phyloP scores from a whole-genome alignment of 2,329 filamentous ascomycete species.

The Talaromyces sp. region DNA sequence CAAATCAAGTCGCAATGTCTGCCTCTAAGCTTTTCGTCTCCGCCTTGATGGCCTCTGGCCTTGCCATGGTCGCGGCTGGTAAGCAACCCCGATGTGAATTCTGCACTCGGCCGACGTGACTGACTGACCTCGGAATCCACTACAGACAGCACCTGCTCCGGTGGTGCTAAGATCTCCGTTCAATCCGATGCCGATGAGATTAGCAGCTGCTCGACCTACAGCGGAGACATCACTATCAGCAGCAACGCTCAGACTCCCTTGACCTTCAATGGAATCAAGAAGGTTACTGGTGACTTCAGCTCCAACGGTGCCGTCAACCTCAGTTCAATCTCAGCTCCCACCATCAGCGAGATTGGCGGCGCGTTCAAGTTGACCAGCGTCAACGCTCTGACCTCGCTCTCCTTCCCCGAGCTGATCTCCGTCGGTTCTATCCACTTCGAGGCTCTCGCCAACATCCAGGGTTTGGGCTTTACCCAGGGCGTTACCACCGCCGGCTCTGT shows the following conservation, averaged over 20 bases:
- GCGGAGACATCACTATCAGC: constrained; percentile 64
- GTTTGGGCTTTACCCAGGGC: constrained; percentile 57
- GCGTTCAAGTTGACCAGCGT: constrained; percentile 66
- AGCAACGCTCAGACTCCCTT: constrained; percentile 54
- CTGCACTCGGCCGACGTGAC: neutral
- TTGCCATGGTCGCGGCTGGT: constrained; percentile 44
- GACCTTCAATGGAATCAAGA: constrained; percentile 56
- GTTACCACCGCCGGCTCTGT: constrained; percentile 64
- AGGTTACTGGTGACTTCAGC: constrained; percentile 56
- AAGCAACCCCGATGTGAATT: neutral
- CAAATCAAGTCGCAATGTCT: constrained; percentile 39
- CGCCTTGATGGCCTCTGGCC: constrained; percentile 44
- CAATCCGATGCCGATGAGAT: constrained; percentile 60
- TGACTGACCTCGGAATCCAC: constrained; percentile 17
- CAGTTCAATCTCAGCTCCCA: constrained; percentile 57
- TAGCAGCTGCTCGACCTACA: constrained; percentile 61
- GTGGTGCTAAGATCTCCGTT: constrained; percentile 48
- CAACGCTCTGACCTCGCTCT: constrained; percentile 64
- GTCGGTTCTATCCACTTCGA: constrained; percentile 67
- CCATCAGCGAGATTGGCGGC: constrained; percentile 63
- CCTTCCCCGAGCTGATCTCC: constrained; percentile 59
- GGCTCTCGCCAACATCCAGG: constrained; percentile 62
- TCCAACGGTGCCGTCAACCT: constrained; percentile 56
- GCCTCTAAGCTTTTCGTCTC: constrained; percentile 54
- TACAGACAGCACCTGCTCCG: neutral